phyloP scores from a whole-genome alignment of 805 yeast genomes.

The Ogataea nakhonphanomensis region DNA sequence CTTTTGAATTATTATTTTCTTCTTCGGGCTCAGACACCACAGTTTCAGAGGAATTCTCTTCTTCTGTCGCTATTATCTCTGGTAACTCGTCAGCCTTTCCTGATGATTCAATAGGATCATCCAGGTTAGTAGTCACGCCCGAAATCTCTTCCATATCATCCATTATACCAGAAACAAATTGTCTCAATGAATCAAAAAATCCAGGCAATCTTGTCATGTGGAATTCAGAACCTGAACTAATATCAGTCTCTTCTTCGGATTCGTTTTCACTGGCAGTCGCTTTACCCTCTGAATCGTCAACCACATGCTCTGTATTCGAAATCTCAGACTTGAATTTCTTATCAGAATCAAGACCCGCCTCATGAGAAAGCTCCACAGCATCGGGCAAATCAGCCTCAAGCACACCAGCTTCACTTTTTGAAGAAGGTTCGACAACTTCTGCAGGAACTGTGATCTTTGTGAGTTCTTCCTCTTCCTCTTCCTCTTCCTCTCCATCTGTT shows the following conservation, averaged over 20 bases:
- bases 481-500: not conserved
- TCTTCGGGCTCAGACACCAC: not conserved
- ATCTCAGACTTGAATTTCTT: too few relatives aligned
- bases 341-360: too few relatives aligned
- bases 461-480: not conserved
- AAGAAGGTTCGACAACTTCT: too few relatives aligned
- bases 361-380: too few relatives aligned
- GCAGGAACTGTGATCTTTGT: too few relatives aligned
- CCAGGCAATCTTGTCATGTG: not conserved
- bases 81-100: not conserved
- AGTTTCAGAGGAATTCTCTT: not conserved
- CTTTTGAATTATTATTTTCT: not conserved
- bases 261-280: too few relatives aligned
- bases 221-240: too few relatives aligned
- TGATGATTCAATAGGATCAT: not conserved
- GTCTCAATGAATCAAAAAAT: conserved; percentile 2
- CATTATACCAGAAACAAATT: conserved; percentile 15
- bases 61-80: not conserved
- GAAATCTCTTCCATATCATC: conserved; percentile 11
- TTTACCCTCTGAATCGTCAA: too few relatives aligned
- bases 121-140: not conserved
- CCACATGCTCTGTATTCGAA: too few relatives aligned
- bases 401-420: too few relatives aligned
- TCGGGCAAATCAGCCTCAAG: too few relatives aligned
- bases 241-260: too few relatives aligned